Percentiles rank a stretch among this genome's conserved stretches.
Conservation (phyloP, 805 yeast genomes). For the Pichia scutulata region DNA sequence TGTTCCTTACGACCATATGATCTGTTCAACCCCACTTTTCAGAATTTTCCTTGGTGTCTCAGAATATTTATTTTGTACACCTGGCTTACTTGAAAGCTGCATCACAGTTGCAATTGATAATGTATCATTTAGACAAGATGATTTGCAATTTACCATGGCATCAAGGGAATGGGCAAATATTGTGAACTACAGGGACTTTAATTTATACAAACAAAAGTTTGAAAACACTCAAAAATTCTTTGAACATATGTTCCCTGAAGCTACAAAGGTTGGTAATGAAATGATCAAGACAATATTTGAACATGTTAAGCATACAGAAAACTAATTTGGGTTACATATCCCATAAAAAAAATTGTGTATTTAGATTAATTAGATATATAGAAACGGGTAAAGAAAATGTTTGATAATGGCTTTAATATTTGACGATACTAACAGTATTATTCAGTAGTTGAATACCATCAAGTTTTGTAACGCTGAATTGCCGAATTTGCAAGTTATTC, state of each 20-base stretch:
- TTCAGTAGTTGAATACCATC: too few species aligned
- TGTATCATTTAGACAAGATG: constrained; percentile 73
- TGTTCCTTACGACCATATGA: constrained; percentile 93
- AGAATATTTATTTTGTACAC: constrained; percentile 82
- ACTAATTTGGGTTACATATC: not conserved
- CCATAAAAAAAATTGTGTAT: not conserved
- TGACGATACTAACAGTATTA: too few species aligned
- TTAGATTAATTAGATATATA: not conserved
- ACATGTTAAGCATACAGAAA: constrained; percentile 24
- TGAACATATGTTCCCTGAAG: constrained; percentile 80
- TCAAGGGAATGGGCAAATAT: constrained; percentile 85
- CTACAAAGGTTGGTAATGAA: constrained; percentile 82
- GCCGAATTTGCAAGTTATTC: too few species aligned
- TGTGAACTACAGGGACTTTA: constrained; percentile 67
- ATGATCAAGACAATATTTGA: constrained; percentile 76
- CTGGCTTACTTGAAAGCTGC: constrained; percentile 73
- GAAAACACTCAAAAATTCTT: constrained; percentile 79
- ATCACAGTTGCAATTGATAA: constrained; percentile 63
- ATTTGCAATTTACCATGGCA: constrained; percentile 85
- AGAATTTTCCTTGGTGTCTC: constrained; percentile 91
- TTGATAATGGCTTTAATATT: too few species aligned
- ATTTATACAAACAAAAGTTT: constrained; percentile 62
- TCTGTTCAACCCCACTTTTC: constrained; percentile 90
- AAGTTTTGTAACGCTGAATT: too few species aligned
- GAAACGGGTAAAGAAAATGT: too few species aligned